Evolutionary conservation across 176 grass and related monocot species (phyloP), one percentile per base, ranked within the genome.

Genomic region (Metroxylon sagu): DNA sequence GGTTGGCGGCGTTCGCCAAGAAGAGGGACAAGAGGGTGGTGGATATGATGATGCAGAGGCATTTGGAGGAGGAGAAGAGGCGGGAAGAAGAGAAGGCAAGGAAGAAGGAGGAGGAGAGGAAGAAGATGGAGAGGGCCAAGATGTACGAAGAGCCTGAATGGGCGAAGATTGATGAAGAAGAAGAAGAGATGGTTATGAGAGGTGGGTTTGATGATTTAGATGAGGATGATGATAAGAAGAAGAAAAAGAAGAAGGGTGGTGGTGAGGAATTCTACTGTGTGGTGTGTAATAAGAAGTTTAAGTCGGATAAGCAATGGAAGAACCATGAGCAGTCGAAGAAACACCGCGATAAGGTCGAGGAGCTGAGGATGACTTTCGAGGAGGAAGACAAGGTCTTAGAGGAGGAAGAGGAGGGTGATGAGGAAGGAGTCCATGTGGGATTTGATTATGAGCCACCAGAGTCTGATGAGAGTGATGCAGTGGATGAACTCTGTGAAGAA

Each of bases 241-340:
- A 49, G 29, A 83, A 74, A 18, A 85, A 87, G 80, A 89, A 71
- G 67, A 83, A 74, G 55, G 48, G 12, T 50, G 60, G 19, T 6
- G 43, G 61, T 18, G 77, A 91, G 66, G 87, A 91, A 55, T 67
- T 97, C 1, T 97, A 97, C 73, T 97, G 92, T 5, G 81, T 97
- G 35, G 87, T 70, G 0, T 97, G 92, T 28, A 97, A 83, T 76
- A 97, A 97, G 69, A 97, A 97, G 75, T 97, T 97, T 67, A 97
- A 91, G 53, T 97, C 92, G 0, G 84, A 97, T 27, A 97, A 91
- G 64, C 92, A 97, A 69, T 97, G 92, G 92, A 91, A 97, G 67
- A 97, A 97, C 66, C 87, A 97, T 1, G 92, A 97, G 78, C 92
- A 97, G 55, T 97, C 92, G 0, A 97, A 88, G 73, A 97, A 97